Evolutionary conservation across 495 filamentous ascomycete genomes (phyloP).

Genomic region (Xylaria grammica): DNA sequence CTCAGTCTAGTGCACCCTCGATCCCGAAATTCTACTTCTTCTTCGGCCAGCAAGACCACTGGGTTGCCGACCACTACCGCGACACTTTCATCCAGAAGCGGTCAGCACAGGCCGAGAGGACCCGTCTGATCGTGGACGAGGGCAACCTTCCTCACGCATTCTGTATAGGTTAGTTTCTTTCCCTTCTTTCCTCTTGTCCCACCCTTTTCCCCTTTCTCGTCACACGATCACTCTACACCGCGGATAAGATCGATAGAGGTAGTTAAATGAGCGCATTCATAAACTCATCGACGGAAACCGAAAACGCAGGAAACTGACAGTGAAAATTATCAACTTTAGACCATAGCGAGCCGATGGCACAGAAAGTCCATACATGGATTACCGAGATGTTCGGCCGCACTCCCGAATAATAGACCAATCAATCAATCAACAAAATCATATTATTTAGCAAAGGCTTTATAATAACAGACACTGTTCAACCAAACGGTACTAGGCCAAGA

Average conservation of each 20-base stretch:
- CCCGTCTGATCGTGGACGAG: slow-evolving; percentile 75
- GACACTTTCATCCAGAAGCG: slow-evolving; percentile 70
- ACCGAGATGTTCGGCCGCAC: slow-evolving; percentile 53
- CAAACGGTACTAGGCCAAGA: too few relatives aligned
- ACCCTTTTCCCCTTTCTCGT: neutral
- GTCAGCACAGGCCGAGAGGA: slow-evolving; percentile 51
- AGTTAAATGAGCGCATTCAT: neutral
- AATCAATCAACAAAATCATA: too few relatives aligned
- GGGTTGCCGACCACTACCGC: slow-evolving; percentile 78
- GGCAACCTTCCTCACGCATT: slow-evolving; percentile 79
- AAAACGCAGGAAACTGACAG: neutral
- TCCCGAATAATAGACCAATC: too few relatives aligned
- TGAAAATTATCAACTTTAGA: slow-evolving; percentile 41
- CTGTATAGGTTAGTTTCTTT: slow-evolving; percentile 62
- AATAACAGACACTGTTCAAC: too few relatives aligned
- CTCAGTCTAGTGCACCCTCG: slow-evolving; percentile 33
- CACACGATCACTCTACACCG: neutral
- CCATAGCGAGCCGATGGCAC: slow-evolving; percentile 68
- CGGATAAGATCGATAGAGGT: neutral
- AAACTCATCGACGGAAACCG: neutral
- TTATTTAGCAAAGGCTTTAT: too few relatives aligned
- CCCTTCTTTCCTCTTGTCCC: neutral
- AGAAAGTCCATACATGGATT: slow-evolving; percentile 68
- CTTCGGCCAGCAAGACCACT: slow-evolving; percentile 77
- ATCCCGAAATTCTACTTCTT: slow-evolving; percentile 71